These are phyloP conservation scores for Metschnikowia kunwiensis DNA, from an alignment of 805 yeast genomes.

Conservation along the genomic window DNA sequence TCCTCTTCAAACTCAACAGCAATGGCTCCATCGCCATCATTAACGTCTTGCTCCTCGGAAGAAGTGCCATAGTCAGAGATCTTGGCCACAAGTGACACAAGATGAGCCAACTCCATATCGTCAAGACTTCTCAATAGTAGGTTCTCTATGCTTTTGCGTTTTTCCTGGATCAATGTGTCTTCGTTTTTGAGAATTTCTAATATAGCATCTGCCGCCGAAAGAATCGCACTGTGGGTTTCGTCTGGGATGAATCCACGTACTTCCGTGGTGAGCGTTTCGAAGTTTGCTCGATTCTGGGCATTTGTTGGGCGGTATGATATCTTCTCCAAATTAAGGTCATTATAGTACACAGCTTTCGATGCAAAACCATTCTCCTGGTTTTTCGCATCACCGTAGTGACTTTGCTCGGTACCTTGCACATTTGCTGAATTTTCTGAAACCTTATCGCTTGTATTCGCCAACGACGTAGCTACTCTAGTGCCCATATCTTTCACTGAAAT, in stretches of 20 bases:
- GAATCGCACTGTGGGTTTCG: slow-evolving; percentile 67
- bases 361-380: not conserved
- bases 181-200: slow-evolving; percentile 54
- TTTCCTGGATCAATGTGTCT: slow-evolving; percentile 37
- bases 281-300: slow-evolving; percentile 47
- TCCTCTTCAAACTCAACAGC: slow-evolving; percentile 25
- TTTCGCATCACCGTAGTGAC: too few species aligned
- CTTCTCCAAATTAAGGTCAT: slow-evolving; percentile 36
- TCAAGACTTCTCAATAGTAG: slow-evolving; percentile 40
- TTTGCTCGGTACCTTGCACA: not conserved
- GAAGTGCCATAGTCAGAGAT: slow-evolving; percentile 49
- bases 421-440: not conserved
- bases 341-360: slow-evolving; percentile 5
- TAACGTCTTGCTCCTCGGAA: slow-evolving; percentile 10
- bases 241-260: slow-evolving; percentile 60
- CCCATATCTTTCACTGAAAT: slow-evolving; percentile 75
- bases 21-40: slow-evolving; percentile 23
- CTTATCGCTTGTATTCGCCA: not conserved
- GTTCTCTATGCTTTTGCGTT: slow-evolving; percentile 49
- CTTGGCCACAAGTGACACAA: slow-evolving; percentile 41
- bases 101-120: slow-evolving; percentile 45
- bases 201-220: slow-evolving; percentile 68
- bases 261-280: slow-evolving; percentile 59
- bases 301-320: slow-evolving; percentile 63
- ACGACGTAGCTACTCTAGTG: slow-evolving; percentile 25